phyloP scores from a whole-genome alignment of 768 basidiomycete species.

The Suillus fuscotomentosus region DNA sequence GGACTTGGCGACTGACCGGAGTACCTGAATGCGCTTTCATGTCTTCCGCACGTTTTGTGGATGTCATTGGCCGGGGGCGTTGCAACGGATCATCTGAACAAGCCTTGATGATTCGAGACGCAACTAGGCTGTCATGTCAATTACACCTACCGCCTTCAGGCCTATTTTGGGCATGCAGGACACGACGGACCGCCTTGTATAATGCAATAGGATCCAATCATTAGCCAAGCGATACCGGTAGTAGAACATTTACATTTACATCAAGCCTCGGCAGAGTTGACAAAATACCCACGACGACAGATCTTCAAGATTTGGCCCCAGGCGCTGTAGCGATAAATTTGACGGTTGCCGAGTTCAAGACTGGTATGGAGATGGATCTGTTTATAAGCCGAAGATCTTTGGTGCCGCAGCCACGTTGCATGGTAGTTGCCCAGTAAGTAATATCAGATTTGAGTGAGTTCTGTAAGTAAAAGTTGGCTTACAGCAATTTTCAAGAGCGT shows the following conservation, averaged over 20 bases:
- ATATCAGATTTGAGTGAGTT: neutral
- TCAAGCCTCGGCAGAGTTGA: neutral
- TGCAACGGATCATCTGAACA: neutral
- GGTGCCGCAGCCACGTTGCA: neutral
- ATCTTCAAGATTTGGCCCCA: neutral
- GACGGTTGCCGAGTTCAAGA: neutral
- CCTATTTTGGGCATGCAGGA: neutral
- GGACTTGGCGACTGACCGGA: neutral
- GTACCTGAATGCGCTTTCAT: neutral
- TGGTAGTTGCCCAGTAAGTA: neutral
- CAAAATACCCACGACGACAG: neutral
- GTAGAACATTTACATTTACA: neutral
- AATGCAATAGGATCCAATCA: neutral
- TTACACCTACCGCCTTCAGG: neutral
- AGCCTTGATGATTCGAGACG: neutral
- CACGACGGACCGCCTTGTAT: neutral
- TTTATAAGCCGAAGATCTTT: neutral
- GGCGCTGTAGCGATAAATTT: neutral
- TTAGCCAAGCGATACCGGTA: neutral
- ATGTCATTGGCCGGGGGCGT: no score
- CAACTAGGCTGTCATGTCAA: neutral
- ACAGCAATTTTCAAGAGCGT: neutral
- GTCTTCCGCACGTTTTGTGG: neutral
- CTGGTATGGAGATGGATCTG: neutral
- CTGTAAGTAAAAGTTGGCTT: neutral